Base-by-base conservation (phyloP, 768 basidiomycete species). In the Trametes punicea region DNA sequence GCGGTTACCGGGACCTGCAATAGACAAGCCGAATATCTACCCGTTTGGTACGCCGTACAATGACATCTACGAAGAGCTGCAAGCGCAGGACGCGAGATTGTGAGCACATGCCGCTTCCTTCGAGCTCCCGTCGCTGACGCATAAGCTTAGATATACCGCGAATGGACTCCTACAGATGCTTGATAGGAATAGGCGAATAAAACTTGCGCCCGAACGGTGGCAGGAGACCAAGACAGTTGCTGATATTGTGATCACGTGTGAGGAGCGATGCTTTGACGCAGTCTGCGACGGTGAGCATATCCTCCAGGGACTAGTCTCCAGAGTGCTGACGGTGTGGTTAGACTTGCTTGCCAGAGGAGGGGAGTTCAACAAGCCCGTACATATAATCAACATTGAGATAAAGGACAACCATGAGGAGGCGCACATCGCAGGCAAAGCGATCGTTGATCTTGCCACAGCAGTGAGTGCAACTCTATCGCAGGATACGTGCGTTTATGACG, bases 331-430 rank as follows among this genome's bases (percentile, higher is more conserved):
- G 11, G 34, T 30, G 27, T 16, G 31, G 45, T 3, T 59, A 93
- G 97, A 99, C 73, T 75, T 99, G 13, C 76, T 98, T 55, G 73
- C 78, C 29, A 82, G 92, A 62, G 94, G 93, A 26, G 92, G 97
- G 4, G 95, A 98, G 55, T 87, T 85, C 67, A 98, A 93, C 74
- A 87, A 87, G 57, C 90, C 95, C 2, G 93, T 98, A 16, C 97
- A 99, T 71, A 71, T 99, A 39, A 91, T 99, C 66, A 99, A 99
- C 71, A 83, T 98, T 58, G 97, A 99, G 68, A 98, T 98, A 73
- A 97, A 91, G 75, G 97, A 99, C 73, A 98, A 97, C 67, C 95
- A 98, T 64, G 97, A 98, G 77, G 97, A 99, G 72, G 97, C 97
- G 0, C 77, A 89, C 44, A 93, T 98, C 61, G 97, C 97, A 23